Evolutionary conservation across 345 rosid genomes (phyloP), one percentile per base, ranked within the genome.

Genomic region (Rhizophora apiculata): DNA sequence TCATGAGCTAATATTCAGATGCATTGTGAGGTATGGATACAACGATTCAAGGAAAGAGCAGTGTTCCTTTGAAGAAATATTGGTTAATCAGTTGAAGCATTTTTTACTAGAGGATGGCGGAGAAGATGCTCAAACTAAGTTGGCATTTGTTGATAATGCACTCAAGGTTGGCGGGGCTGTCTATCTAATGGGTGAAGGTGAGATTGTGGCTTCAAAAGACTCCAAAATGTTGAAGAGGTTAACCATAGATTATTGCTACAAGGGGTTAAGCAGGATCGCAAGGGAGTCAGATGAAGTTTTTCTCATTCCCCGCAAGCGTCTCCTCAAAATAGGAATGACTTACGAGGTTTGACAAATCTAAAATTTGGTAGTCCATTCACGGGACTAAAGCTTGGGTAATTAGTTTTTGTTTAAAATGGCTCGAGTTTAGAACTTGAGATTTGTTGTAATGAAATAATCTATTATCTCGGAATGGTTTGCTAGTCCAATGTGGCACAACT

Each of bases 1-100:
- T 0, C 80, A 61, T 48, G 90, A 86, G 60, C 72, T 72, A 30
- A 85, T 93, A 84, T 89, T 90, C 70, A 77, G 93, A 1, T 90
- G 97, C 32, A 84, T 88, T 0, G 96, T 85, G 7, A 84, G 98
- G 71, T 88, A 85, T 58, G 95, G 90, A 4, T 86, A 92, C 58
- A 79, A 77, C 8, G 93, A 89, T 61, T 71, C 61, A 16, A 78
- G 78, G 18, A 83, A 56, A 21, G 85, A 81, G 21, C 43, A 39
- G 46, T 3, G 46, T 39, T 39, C 46, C 46, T 10, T 39, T 10
- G 46, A 39, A 39, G 46, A 39, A 10, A 39, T 39, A 3, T 39
- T 39, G 15, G 46, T 39, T 11, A 10, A 39, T 39, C 46, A 39
- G 46, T 39, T 11, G 46, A 10, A 10, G 46, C 46, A 39, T 10